A percentile compares a stretch with the other conserved stretches of the same genome.
Conservation (phyloP, 2,329 filamentous ascomycete genomes). For the Diaporthe citrichinensis region DNA sequence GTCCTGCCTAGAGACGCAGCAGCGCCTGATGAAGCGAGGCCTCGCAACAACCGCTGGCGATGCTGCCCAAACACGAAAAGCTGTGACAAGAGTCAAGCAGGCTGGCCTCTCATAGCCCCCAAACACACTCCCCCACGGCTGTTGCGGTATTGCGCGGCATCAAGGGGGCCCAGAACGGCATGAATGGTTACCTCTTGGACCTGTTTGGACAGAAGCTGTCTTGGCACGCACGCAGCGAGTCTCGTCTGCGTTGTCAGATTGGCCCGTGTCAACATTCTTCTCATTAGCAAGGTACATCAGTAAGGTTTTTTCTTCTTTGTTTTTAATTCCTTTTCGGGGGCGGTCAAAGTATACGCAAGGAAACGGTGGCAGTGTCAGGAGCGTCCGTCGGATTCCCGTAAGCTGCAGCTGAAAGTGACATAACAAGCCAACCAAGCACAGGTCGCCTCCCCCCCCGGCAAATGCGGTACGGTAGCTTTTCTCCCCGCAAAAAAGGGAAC, state of each 20-base stretch:
- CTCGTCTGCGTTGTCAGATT: slow-evolving; percentile 25
- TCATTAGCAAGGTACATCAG: neutral
- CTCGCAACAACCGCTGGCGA: neutral
- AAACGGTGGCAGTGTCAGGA: slow-evolving; percentile 24
- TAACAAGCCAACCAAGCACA: neutral
- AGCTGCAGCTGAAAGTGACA: slow-evolving; percentile 14
- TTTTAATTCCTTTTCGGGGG: neutral
- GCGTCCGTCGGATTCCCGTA: slow-evolving; percentile 2
- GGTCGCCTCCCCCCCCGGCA: slow-evolving; percentile 20
- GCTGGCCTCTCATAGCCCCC: slow-evolving; percentile 29
- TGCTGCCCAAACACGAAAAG: slow-evolving; percentile 28
- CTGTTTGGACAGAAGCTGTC: slow-evolving; percentile 26
- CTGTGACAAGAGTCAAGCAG: slow-evolving; percentile 4
- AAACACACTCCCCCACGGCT: slow-evolving; percentile 18
- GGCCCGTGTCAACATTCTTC: slow-evolving; percentile 9
- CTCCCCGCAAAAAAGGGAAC: slow-evolving; percentile 34
- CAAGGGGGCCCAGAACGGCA: slow-evolving; percentile 1
- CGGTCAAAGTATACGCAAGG: slow-evolving; percentile 19
- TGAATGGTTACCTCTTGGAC: slow-evolving; percentile 17
- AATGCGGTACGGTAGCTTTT: slow-evolving; percentile 30
- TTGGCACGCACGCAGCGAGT: slow-evolving; percentile 23
- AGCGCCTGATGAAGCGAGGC: neutral
- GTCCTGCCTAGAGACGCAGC: slow-evolving; percentile 4
- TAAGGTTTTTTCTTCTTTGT: neutral
- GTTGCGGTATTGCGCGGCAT: slow-evolving; percentile 24